Percentiles rank a stretch among this genome's conserved stretches.
These are phyloP conservation scores for Penicillium macrosclerotiorum DNA, from an alignment of 495 filamentous ascomycete genomes.

Conservation along the genomic window DNA sequence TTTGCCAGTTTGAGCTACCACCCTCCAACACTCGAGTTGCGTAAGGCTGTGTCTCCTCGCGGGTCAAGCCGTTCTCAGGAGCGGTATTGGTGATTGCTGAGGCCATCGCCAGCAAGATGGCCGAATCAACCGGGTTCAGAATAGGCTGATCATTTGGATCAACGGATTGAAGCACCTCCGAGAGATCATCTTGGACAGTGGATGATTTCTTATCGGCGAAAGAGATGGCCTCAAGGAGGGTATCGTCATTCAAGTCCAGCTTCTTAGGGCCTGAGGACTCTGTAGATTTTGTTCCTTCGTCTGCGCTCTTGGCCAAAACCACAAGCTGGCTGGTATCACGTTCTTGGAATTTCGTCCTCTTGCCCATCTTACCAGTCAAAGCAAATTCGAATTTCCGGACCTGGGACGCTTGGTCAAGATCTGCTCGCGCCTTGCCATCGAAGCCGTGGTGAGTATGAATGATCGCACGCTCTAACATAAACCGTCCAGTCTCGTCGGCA, in stretches of 20 bases:
- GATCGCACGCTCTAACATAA: constrained; percentile 75
- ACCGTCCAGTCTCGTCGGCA: constrained; percentile 53
- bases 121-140: constrained; percentile 77
- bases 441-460: constrained; percentile 84
- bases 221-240: constrained; percentile 79
- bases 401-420: constrained; percentile 63
- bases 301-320: constrained; percentile 76
- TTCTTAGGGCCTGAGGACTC: constrained; percentile 54
- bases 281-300: constrained; percentile 18
- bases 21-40: constrained; percentile 84
- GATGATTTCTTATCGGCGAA: constrained; percentile 58
- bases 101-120: constrained; percentile 79
- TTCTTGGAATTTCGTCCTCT: constrained; percentile 89
- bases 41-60: constrained; percentile 90
- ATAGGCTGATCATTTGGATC: constrained; percentile 79
- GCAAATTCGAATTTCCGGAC: constrained; percentile 74
- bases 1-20: constrained; percentile 94
- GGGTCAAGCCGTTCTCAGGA: constrained; percentile 78
- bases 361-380: constrained; percentile 81
- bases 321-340: constrained; percentile 88
- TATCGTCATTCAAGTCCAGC: constrained; percentile 86
- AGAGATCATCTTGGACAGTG: constrained; percentile 54
- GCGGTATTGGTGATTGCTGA: constrained; percentile 84
- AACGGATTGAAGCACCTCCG: constrained; percentile 57
- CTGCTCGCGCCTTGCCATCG: constrained; percentile 69